Percentiles rank a stretch among this genome's conserved stretches.
Evolutionary conservation across 257 asterid species (phyloP).

Genomic region (Nicotiana sylvestris): DNA sequence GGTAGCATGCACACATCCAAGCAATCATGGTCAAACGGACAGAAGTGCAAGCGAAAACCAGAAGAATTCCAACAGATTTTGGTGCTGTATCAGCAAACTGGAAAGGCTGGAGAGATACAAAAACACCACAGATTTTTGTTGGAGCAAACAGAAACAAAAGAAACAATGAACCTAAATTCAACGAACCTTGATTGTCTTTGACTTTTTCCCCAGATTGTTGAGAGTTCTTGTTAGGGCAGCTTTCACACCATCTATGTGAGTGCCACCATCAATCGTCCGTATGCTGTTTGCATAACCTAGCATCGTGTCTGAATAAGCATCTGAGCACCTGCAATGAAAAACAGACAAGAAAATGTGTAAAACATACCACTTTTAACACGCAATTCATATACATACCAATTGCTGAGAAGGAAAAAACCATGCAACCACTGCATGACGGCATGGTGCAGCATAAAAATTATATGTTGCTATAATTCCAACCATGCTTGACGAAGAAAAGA

Average conservation of each 20-base stretch:
- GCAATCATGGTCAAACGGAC: neutral
- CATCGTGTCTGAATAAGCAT: conserved; percentile 85
- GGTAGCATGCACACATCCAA: neutral
- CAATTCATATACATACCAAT: neutral
- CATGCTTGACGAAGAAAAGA: neutral
- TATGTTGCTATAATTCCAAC: neutral
- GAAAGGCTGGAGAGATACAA: conserved; percentile 1
- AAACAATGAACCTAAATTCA: neutral
- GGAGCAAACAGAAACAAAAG: neutral
- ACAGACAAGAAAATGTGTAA: conserved; percentile 17
- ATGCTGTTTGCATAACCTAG: conserved; percentile 98
- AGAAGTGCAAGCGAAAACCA: conserved; percentile 4
- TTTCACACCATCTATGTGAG: conserved; percentile 94
- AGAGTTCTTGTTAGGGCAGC: conserved; percentile 85
- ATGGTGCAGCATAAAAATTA: neutral
- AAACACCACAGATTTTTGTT: neutral
- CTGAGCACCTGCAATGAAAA: conserved; percentile 68
- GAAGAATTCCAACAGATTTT: neutral
- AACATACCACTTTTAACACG: conserved; percentile 3
- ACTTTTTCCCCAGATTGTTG: conserved; percentile 85
- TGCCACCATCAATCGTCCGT: conserved; percentile 95
- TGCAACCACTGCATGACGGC: neutral
- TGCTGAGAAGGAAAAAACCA: neutral
- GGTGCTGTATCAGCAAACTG: neutral
- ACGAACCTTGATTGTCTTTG: conserved; percentile 76